phyloP scores from a whole-genome alignment of 129 eudicot genomes.

The Apium graveolens region DNA sequence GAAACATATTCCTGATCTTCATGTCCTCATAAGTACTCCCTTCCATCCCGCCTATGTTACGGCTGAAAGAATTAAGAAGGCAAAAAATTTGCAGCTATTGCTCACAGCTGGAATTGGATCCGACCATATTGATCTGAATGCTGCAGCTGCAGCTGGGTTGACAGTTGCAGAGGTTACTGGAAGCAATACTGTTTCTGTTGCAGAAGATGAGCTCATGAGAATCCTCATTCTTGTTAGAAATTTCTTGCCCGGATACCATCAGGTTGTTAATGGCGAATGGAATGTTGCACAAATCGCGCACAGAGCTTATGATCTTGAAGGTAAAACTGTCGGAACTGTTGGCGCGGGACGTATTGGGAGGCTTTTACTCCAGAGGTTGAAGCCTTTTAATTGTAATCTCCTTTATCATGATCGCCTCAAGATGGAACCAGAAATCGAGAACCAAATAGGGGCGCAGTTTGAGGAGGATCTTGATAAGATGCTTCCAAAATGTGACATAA shows the following conservation, averaged over 20 bases:
- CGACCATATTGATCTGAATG: slow-evolving; percentile 82
- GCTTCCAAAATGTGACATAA: slow-evolving; percentile 91
- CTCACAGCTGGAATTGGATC: slow-evolving; percentile 98
- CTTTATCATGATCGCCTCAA: slow-evolving; percentile 84
- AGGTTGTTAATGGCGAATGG: slow-evolving; percentile 89
- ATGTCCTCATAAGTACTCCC: slow-evolving; percentile 84
- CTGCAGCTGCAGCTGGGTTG: slow-evolving; percentile 88
- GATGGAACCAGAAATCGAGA: slow-evolving; percentile 85
- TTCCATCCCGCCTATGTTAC: slow-evolving; percentile 97
- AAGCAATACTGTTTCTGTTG: slow-evolving; percentile 90
- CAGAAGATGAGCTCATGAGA: slow-evolving; percentile 97
- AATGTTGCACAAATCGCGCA: slow-evolving; percentile 90
- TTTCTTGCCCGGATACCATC: slow-evolving; percentile 87
- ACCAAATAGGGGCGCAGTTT: slow-evolving; percentile 58
- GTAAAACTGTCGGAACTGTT: slow-evolving; percentile 93
- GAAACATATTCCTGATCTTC: slow-evolving; percentile 81
- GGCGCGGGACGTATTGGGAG: slow-evolving; percentile 94
- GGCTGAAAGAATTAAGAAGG: slow-evolving; percentile 87
- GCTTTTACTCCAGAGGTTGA: slow-evolving; percentile 83
- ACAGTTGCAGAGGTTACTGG: slow-evolving; percentile 99
- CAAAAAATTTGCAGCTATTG: slow-evolving; percentile 76
- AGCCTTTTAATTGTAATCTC: slow-evolving; percentile 88
- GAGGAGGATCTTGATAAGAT: slow-evolving; percentile 93
- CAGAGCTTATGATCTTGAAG: slow-evolving; percentile 96
- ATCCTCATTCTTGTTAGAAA: slow-evolving; percentile 92